These are phyloP conservation scores for Talaromyces marneffei DNA, from an alignment of 2,329 filamentous ascomycete genomes.

Conservation along the genomic window DNA sequence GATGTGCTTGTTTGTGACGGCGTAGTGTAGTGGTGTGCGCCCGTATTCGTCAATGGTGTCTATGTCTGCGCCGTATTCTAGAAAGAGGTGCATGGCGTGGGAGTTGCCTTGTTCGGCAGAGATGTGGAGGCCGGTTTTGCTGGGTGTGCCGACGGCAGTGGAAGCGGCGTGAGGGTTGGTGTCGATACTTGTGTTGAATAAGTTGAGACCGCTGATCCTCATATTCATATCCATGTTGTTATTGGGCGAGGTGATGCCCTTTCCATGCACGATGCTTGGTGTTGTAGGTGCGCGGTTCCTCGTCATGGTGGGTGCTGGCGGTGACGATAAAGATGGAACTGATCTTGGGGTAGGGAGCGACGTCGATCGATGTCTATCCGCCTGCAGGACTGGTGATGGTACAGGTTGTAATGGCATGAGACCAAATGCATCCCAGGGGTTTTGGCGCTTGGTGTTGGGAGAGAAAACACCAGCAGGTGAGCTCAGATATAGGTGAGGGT, in stretches of 20 bases:
- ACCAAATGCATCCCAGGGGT: constrained; percentile 10
- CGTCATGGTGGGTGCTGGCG: background rate
- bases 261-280: background rate
- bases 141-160: background rate
- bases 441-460: background rate
- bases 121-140: constrained; percentile 4
- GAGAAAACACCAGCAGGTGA: background rate
- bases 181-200: constrained; percentile 1
- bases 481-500: constrained; percentile 6
- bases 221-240: background rate
- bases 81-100: background rate
- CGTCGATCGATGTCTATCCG: constrained; percentile 7
- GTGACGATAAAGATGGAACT: constrained; percentile 2
- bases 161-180: background rate
- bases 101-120: constrained; percentile 8
- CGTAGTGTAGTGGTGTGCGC: constrained; percentile 10
- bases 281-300: background rate
- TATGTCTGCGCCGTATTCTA: constrained; percentile 6
- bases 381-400: constrained; percentile 3
- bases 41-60: constrained; percentile 6
- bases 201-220: background rate
- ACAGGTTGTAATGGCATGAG: constrained; percentile 4
- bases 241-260: background rate
- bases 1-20: constrained; percentile 1
- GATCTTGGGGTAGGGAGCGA: constrained; percentile 12